A percentile compares a stretch with the other conserved stretches of the same genome.
phyloP scores from a whole-genome alignment of 1,139 yeast species.

The Saccharomyces hybrid region DNA sequence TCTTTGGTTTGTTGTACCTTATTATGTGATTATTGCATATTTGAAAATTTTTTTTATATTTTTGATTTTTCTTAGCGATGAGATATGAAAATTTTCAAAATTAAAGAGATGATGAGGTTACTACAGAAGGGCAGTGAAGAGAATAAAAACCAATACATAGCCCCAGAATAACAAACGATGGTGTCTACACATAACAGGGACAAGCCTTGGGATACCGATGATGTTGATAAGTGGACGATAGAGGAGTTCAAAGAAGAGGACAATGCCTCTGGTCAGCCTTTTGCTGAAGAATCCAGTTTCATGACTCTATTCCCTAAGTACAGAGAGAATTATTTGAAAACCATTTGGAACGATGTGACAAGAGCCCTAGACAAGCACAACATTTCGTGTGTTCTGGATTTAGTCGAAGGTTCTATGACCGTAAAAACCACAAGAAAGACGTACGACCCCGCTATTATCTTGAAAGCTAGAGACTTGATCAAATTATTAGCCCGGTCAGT shows the following conservation, averaged over 20 bases:
- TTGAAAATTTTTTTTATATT: background rate
- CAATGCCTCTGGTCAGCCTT: constrained; percentile 75
- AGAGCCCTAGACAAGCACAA: constrained; percentile 65
- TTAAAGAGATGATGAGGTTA: background rate
- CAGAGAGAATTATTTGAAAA: constrained; percentile 82
- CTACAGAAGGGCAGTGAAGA: background rate
- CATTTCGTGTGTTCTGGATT: constrained; percentile 72
- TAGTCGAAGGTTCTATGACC: constrained; percentile 96
- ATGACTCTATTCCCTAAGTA: constrained; percentile 95
- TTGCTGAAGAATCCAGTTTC: constrained; percentile 90
- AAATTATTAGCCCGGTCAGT: constrained; percentile 92
- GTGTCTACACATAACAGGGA: constrained; percentile 89
- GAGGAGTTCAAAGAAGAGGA: constrained; percentile 90
- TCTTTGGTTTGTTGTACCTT: constrained; percentile 2
- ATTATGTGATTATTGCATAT: background rate
- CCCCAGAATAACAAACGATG: constrained; percentile 39
- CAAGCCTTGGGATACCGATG: constrained; percentile 97
- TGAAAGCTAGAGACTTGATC: constrained; percentile 91
- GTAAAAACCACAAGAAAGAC: constrained; percentile 94
- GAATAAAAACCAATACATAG: constrained; percentile 3
- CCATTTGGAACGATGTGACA: constrained; percentile 92
- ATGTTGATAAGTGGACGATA: constrained; percentile 86
- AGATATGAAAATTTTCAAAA: constrained; percentile 3
- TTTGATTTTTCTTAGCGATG: constrained; percentile 1
- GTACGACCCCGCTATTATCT: constrained; percentile 86